Percentiles rank a stretch among this genome's conserved stretches.
Conservation (phyloP, 805 yeast species). For the Saturnispora kantuleensis region DNA sequence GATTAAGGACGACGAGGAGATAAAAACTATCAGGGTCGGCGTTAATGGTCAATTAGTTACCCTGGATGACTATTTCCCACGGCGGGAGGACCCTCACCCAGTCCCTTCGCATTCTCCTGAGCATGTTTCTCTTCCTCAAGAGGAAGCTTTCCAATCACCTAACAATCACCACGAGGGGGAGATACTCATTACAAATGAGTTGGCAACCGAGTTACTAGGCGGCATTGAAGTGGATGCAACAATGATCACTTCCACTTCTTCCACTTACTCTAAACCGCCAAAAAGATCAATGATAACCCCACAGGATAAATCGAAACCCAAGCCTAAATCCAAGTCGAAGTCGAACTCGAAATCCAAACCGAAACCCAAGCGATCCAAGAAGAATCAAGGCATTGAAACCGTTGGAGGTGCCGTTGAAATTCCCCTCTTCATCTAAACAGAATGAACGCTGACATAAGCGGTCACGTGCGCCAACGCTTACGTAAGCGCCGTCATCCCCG, state of each 20-base stretch:
- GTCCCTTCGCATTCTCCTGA: background rate
- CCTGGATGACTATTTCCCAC: slow-evolving; percentile 22
- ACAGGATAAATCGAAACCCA: too few species aligned
- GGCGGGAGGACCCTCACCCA: background rate
- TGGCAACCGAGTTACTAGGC: slow-evolving; percentile 21
- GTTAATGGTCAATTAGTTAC: slow-evolving; percentile 22
- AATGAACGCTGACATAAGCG: background rate
- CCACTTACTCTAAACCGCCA: background rate
- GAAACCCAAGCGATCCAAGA: slow-evolving; percentile 5
- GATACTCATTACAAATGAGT: slow-evolving; percentile 18
- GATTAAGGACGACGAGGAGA: slow-evolving; percentile 26
- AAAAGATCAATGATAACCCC: too few species aligned
- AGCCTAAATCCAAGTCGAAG: background rate
- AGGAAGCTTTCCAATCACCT: too few species aligned
- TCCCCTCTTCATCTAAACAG: slow-evolving; percentile 30
- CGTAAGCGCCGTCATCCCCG: too few species aligned
- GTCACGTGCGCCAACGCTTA: background rate
- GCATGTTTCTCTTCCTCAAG: too few species aligned
- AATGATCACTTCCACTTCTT: background rate
- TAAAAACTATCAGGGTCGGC: slow-evolving; percentile 20
- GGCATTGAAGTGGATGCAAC: slow-evolving; percentile 1
- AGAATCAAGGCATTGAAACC: slow-evolving; percentile 23
- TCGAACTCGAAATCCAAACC: slow-evolving; percentile 1
- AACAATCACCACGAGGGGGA: slow-evolving; percentile 3
- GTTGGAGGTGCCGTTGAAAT: slow-evolving; percentile 38